These are phyloP conservation scores for Eremothecium cymbalariae DNA, from an alignment of 1,139 yeast genomes.

Conservation along the genomic window DNA sequence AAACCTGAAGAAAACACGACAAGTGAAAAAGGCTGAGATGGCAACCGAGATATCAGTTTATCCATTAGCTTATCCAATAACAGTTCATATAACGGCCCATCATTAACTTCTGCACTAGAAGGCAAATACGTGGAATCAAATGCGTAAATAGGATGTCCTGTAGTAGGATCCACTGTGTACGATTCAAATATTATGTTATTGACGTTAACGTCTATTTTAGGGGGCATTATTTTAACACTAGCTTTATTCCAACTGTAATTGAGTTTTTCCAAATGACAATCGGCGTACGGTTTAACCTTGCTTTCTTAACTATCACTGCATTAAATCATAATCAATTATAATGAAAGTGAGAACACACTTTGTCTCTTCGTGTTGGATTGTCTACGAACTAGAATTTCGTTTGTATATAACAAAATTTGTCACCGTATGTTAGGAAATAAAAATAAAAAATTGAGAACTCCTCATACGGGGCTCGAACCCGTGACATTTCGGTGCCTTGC, in stretches of 20 bases:
- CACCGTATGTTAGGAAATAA: conserved; percentile 2
- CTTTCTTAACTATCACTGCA: too few species aligned
- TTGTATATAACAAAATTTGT: too few species aligned
- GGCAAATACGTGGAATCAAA: conserved; percentile 75
- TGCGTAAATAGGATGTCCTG: conserved; percentile 58
- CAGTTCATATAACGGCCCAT: conserved; percentile 35
- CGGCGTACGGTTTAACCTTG: too few species aligned
- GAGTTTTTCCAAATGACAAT: too few species aligned
- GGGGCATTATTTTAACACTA: conserved; percentile 5
- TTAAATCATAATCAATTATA: too few species aligned
- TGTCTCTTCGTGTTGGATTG: too few species aligned
- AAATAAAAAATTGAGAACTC: conserved; percentile 25
- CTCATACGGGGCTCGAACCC: conserved; percentile 37
- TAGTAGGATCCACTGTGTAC: conserved; percentile 49
- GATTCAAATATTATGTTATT: conserved; percentile 52
- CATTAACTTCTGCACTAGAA: conserved; percentile 34
- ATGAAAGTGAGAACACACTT: too few species aligned
- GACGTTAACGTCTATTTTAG: conserved; percentile 31
- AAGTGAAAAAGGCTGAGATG: conserved; percentile 51
- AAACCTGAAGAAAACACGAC: conserved; percentile 77
- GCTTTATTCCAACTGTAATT: too few species aligned
- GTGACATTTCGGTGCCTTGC: conserved; percentile 34
- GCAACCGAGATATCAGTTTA: conserved; percentile 36
- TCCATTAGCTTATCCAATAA: conserved; percentile 36
- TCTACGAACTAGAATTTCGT: too few species aligned